These are phyloP conservation scores for Candida saitoana DNA, from an alignment of 805 yeast species.

Conservation along the genomic window DNA sequence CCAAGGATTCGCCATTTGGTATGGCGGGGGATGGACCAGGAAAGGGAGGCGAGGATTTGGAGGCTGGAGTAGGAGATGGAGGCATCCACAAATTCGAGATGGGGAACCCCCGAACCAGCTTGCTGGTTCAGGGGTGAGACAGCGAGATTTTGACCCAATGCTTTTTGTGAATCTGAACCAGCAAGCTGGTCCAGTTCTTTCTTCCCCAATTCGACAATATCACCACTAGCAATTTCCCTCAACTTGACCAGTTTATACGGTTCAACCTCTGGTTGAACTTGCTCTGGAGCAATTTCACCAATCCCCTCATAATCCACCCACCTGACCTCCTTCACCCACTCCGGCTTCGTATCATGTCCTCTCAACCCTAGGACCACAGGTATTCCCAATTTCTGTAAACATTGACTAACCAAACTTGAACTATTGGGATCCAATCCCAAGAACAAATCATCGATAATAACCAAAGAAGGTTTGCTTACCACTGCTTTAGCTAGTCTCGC, in stretches of 20 bases:
- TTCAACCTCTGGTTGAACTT: not conserved
- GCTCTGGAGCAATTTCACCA: not conserved
- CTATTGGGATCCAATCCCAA: slow-evolving; percentile 84
- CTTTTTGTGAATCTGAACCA: too few relatives aligned
- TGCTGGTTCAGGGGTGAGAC: too few relatives aligned
- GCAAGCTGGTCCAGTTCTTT: too few relatives aligned
- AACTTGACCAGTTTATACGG: too few relatives aligned
- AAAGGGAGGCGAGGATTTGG: slow-evolving; percentile 54
- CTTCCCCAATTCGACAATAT: too few relatives aligned
- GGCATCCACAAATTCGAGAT: slow-evolving; percentile 52
- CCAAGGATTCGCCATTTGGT: slow-evolving; percentile 90
- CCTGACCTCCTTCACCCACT: slow-evolving; percentile 74
- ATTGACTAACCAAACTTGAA: slow-evolving; percentile 51
- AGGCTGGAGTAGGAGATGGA: slow-evolving; percentile 63
- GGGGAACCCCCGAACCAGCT: not conserved
- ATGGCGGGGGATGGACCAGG: slow-evolving; percentile 65
- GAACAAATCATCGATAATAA: slow-evolving; percentile 87
- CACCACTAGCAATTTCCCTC: too few relatives aligned
- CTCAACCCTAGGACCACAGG: slow-evolving; percentile 72
- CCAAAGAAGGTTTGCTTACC: slow-evolving; percentile 56
- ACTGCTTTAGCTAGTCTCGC: slow-evolving; percentile 81
- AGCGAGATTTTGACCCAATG: too few relatives aligned
- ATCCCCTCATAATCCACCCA: slow-evolving; percentile 57
- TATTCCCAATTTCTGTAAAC: slow-evolving; percentile 45
- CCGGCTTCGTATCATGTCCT: slow-evolving; percentile 69